Base-by-base conservation (phyloP, 1,139 yeast species). In the Zygoascus meyerae region DNA sequence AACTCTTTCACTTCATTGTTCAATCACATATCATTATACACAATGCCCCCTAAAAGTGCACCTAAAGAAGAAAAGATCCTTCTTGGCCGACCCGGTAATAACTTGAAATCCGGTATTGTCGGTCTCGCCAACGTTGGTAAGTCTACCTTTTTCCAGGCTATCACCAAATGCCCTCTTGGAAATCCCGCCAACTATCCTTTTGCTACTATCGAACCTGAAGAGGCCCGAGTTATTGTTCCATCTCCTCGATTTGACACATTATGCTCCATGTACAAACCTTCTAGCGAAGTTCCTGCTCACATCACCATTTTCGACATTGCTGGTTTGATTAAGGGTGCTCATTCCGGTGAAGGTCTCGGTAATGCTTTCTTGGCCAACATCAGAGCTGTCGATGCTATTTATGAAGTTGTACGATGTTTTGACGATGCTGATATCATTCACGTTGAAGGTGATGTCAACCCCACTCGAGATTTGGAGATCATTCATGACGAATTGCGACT, bases 201-300 rank as follows among this genome's bases (percentile, higher is more conserved):
- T 66, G 98, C 98, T 49, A 92, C 98, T 52, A 92, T 92, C 70
- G 98, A 92, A 61, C 98, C 98, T 44, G 98, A 92, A 74, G 98
- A 92, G 74, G 97, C 98, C 45, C 79, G 96, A 69, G 96, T 90
- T 52, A 83, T 85, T 63, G 98, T 92, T 49, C 98, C 98, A 58
- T 89, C 97, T 40, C 78, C 86, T 54, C 81, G 96, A 68, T 83
- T 92, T 64, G 95, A 89, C 63, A 76, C 74, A 61, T 75, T 87
- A 58, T 74, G 79, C 61, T 77, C 78, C 46, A 69, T 82, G 62
- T 87, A 85, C 75, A 80, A 84, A 71, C 94, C 95, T 50, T 81
- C 83, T 64, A 77, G 86, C 53, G 85, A 81, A 66, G 94, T 92
- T 50, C 97, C 97, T 49, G 97, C 98, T 17, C 84, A 75, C 67